Percentiles rank a stretch among this genome's conserved stretches.
Conservation (phyloP, 108 stramenopile genomes). For the Chaetoceros muelleri region DNA sequence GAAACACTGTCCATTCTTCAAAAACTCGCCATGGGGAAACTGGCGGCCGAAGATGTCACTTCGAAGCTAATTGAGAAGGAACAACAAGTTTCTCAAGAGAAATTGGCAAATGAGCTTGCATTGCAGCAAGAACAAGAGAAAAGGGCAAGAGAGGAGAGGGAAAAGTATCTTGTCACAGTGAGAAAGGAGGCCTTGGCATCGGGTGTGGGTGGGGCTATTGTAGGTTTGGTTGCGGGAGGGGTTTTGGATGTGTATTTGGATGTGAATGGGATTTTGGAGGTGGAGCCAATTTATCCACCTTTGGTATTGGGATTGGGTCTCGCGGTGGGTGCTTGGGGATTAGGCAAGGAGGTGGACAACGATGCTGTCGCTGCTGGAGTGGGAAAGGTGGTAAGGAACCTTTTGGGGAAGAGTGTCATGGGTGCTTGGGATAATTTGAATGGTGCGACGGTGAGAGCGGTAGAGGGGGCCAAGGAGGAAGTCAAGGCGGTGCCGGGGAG, state of each 20-base stretch:
- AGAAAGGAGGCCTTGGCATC: slow-evolving; percentile 23
- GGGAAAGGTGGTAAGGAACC: slow-evolving; percentile 11
- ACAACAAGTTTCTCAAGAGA: background rate
- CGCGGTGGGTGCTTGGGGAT: slow-evolving; percentile 20
- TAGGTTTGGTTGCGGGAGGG: slow-evolving; percentile 20
- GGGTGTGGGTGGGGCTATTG: slow-evolving; percentile 27
- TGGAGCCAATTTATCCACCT: slow-evolving; percentile 34
- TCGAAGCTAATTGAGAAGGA: background rate
- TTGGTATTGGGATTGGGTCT: slow-evolving; percentile 21
- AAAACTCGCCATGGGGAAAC: no score
- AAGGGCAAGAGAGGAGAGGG: background rate
- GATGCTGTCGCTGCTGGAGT: slow-evolving; percentile 3
- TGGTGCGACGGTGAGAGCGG: slow-evolving; percentile 18
- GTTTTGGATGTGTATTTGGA: slow-evolving; percentile 18
- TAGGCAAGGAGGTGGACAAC: slow-evolving; percentile 19
- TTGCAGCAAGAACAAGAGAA: background rate
- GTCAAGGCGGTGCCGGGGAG: slow-evolving; percentile 33
- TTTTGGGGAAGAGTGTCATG: slow-evolving; percentile 13
- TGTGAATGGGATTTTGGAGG: slow-evolving; percentile 12
- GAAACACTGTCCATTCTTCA: no score
- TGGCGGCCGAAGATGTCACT: background rate
- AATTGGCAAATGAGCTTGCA: background rate
- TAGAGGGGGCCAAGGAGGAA: slow-evolving; percentile 30
- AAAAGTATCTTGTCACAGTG: slow-evolving; percentile 1
- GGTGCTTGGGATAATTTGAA: slow-evolving; percentile 19